Conservation (phyloP, 2,329 filamentous ascomycete genomes). For the Alternaria viburni region DNA sequence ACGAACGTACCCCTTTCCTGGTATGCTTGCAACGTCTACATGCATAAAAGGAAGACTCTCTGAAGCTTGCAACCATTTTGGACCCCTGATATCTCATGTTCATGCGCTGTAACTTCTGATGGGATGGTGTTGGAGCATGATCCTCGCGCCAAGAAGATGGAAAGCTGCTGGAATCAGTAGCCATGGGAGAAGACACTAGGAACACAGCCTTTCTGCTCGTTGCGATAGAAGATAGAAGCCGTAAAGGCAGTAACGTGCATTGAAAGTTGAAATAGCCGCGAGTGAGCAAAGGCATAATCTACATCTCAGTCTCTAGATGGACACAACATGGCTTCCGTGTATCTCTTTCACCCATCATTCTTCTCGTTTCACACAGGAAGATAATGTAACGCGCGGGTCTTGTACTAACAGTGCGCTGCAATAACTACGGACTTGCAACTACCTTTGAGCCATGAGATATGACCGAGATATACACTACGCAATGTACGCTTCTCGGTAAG, state of each 20-base stretch:
- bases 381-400: not conserved
- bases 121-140: not conserved
- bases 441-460: not conserved
- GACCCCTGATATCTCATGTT: rapidly evolving
- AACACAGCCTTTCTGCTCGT: not conserved
- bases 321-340: not conserved
- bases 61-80: not conserved
- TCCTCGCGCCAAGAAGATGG: not conserved
- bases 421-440: not conserved
- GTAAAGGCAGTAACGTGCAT: not conserved
- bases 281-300: not conserved
- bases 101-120: not conserved
- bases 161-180: not conserved
- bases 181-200: no score
- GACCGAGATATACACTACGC: not conserved
- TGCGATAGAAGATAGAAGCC: not conserved
- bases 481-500: not conserved
- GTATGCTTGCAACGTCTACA: no score
- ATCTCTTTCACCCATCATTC: not conserved
- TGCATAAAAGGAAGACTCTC: no score
- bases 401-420: not conserved
- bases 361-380: not conserved
- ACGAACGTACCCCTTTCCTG: no score
- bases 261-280: not conserved
- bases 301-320: not conserved